Percentiles rank a stretch among this genome's conserved stretches.
phyloP scores from a whole-genome alignment of 2,329 filamentous ascomycete species.

The Aspergillus sojae region DNA sequence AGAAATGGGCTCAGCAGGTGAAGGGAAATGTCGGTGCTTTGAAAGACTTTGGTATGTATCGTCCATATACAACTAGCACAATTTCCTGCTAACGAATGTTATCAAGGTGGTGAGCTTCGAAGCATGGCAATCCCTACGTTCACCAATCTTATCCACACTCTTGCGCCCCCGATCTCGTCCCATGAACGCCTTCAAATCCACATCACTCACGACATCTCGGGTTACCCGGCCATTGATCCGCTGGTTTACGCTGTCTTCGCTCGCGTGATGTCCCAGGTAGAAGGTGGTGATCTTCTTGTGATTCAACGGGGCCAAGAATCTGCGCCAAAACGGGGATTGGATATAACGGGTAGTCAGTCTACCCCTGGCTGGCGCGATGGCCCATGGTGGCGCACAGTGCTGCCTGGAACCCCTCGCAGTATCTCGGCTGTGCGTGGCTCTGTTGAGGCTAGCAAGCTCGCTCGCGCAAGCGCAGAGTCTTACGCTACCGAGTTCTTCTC shows the following conservation, averaged over 20 bases:
- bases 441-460: slow-evolving; percentile 86
- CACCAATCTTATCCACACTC: slow-evolving; percentile 89
- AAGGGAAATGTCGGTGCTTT: slow-evolving; percentile 83
- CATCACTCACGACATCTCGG: slow-evolving; percentile 92
- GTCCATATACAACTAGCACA: slow-evolving; percentile 42
- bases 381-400: slow-evolving; percentile 81
- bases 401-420: slow-evolving; percentile 67
- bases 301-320: slow-evolving; percentile 91
- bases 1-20: slow-evolving; percentile 93
- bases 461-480: slow-evolving; percentile 82
- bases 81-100: slow-evolving; percentile 6
- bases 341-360: slow-evolving; percentile 33
- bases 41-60: slow-evolving; percentile 68
- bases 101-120: slow-evolving; percentile 78
- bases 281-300: slow-evolving; percentile 92
- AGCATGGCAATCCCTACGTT: slow-evolving; percentile 91
- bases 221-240: slow-evolving; percentile 92
- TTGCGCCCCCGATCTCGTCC: slow-evolving; percentile 93
- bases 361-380: slow-evolving; percentile 80
- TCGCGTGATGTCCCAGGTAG: slow-evolving; percentile 97
- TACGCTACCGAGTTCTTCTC: slow-evolving; percentile 86
- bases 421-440: slow-evolving; percentile 79
- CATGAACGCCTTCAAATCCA: slow-evolving; percentile 97
- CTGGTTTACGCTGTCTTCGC: slow-evolving; percentile 90
- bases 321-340: slow-evolving; percentile 65